A percentile compares a stretch with the other conserved stretches of the same genome.
Conservation (phyloP, 192 early-diverging fungal species). For the Entrophospora sp. region DNA sequence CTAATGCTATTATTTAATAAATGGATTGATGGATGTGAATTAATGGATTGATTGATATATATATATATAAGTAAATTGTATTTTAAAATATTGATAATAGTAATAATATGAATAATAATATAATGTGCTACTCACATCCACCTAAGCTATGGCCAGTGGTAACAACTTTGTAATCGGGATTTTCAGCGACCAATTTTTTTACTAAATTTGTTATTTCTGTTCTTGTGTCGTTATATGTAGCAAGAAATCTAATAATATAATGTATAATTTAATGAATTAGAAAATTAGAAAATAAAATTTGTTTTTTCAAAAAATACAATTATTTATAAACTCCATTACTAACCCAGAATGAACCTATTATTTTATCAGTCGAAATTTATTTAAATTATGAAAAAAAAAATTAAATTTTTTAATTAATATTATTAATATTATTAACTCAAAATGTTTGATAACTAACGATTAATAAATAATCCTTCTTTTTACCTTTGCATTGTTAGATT, state of each 20-base stretch:
- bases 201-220: background rate
- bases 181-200: background rate
- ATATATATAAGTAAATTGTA: background rate
- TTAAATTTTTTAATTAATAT: too few relatives aligned
- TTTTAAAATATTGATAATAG: too few relatives aligned
- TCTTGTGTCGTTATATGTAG: background rate
- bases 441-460: too few relatives aligned
- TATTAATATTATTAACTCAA: too few relatives aligned
- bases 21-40: background rate
- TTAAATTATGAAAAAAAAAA: background rate
- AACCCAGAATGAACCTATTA: background rate
- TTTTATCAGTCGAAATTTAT: background rate
- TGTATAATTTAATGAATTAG: background rate
- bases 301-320: background rate
- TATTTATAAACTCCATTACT: too few relatives aligned
- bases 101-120: background rate
- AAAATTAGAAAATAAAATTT: background rate
- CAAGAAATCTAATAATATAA: background rate
- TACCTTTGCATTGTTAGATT: background rate
- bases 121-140: background rate
- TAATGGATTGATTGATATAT: background rate
- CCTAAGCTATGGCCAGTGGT: background rate
- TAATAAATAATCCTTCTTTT: too few relatives aligned
- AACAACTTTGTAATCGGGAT: constrained; percentile 12
- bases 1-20: background rate